Conservation (phyloP, 139 green algal genomes). For the Closterium sp. region DNA sequence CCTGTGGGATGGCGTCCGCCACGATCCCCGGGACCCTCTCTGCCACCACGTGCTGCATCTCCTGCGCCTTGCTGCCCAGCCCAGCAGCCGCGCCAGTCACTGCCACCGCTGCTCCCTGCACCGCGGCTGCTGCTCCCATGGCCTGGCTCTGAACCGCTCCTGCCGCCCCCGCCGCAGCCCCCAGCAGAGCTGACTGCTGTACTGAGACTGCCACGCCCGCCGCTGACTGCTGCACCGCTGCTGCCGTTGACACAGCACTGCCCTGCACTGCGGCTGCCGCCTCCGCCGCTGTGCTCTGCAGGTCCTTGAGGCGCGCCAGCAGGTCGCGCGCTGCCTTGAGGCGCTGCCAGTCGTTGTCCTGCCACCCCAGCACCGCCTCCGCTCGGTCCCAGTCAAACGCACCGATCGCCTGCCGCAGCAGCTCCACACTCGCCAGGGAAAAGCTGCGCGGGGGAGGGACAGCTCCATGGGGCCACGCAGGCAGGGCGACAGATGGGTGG, state of each 20-base stretch:
- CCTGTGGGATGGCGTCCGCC: neutral
- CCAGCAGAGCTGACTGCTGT: too few relatives aligned
- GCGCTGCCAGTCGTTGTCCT: conserved; percentile 23
- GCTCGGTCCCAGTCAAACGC: conserved; percentile 27
- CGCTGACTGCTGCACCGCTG: too few relatives aligned
- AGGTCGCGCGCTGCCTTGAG: neutral
- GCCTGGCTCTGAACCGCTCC: too few relatives aligned
- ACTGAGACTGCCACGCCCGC: too few relatives aligned
- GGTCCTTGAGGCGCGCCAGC: neutral
- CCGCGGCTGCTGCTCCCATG: too few relatives aligned
- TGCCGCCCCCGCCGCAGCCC: too few relatives aligned
- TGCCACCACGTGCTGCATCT: neutral
- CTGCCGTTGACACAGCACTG: too few relatives aligned
- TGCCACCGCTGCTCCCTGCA: too few relatives aligned
- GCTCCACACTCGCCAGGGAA: conserved; percentile 22
- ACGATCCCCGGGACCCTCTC: conserved; percentile 4
- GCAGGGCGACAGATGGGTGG: neutral
- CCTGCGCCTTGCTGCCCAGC: neutral
- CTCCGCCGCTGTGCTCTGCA: neutral
- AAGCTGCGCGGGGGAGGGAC: neutral
- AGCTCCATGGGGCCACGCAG: neutral
- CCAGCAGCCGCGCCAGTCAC: too few relatives aligned
- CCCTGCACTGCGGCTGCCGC: too few relatives aligned
- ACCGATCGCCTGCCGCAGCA: conserved; percentile 21
- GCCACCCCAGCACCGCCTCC: neutral